These are phyloP conservation scores for Aotearoamyces nothofagi DNA, from an alignment of 2,329 filamentous ascomycete species.

Conservation along the genomic window DNA sequence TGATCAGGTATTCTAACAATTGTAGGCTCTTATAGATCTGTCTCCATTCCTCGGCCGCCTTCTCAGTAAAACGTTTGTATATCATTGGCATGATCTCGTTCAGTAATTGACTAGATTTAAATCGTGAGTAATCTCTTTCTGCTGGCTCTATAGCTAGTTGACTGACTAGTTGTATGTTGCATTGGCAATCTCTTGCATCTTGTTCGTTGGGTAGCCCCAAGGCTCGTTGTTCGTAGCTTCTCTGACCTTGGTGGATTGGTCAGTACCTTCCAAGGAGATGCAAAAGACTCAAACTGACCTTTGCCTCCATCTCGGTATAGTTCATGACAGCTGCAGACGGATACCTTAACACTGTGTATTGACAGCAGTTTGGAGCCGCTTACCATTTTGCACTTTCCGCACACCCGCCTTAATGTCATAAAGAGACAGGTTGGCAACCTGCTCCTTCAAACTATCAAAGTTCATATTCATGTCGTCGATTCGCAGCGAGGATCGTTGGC, in stretches of 20 bases:
- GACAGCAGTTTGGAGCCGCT: constrained; percentile 14
- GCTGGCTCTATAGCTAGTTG: constrained; percentile 1
- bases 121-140: constrained; percentile 8
- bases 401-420: constrained; percentile 66
- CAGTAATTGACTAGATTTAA: constrained; percentile 60
- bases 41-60: constrained; percentile 94
- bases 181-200: constrained; percentile 97
- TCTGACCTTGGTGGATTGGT: constrained; percentile 47
- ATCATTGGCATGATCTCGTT: constrained; percentile 99
- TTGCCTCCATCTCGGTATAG: constrained; percentile 61
- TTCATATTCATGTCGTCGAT: constrained; percentile 39
- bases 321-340: constrained; percentile 53
- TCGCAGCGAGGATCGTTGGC: too few relatives aligned
- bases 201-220: constrained; percentile 65
- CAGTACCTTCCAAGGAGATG: background rate
- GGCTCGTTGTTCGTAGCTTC: constrained; percentile 99
- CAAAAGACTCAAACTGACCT: constrained; percentile 26
- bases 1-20: constrained; percentile 91
- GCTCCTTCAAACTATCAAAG: constrained; percentile 50
- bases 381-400: constrained; percentile 67
- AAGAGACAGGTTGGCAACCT: constrained; percentile 57
- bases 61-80: constrained; percentile 97
- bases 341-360: constrained; percentile 13
- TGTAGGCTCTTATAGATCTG: constrained; percentile 99
- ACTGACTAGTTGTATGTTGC: constrained; percentile 95